Conservation (phyloP, 768 basidiomycete species). For the Lentinula guzmanii region DNA sequence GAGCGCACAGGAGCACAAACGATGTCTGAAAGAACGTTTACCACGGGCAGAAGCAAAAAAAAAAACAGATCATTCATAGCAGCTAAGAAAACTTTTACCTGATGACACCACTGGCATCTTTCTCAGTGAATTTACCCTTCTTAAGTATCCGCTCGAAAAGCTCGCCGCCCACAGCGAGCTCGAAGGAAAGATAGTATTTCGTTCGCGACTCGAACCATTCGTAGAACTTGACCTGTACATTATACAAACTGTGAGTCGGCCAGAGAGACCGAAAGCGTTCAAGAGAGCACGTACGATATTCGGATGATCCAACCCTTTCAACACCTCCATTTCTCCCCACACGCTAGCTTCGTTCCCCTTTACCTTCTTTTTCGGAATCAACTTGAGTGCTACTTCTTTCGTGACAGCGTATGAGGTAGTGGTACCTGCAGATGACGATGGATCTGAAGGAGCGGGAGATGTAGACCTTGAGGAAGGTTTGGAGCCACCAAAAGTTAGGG, state of each 20-base stretch:
- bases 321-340: conserved; percentile 90
- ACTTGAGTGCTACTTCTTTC: conserved; percentile 81
- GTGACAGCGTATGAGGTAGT: conserved; percentile 27
- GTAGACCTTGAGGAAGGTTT: conserved; percentile 15
- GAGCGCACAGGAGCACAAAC: no score
- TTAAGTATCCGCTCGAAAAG: conserved; percentile 85
- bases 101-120: conserved; percentile 77
- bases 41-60: background rate
- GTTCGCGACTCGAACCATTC: conserved; percentile 94
- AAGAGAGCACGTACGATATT: conserved; percentile 45
- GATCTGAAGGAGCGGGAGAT: conserved; percentile 14
- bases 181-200: conserved; percentile 95
- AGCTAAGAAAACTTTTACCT: conserved; percentile 38
- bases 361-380: conserved; percentile 94
- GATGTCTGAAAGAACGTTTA: no score
- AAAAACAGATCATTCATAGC: background rate
- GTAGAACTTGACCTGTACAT: conserved; percentile 80
- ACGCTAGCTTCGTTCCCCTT: conserved; percentile 87
- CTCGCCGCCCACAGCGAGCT: conserved; percentile 92
- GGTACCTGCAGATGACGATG: conserved; percentile 14
- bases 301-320: conserved; percentile 84
- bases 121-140: conserved; percentile 90
- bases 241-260: background rate
- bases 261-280: background rate
- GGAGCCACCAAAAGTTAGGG: conserved; percentile 16